These are phyloP conservation scores for Ophiostoma angusticollis DNA, from an alignment of 2,329 filamentous ascomycete species.

Conservation along the genomic window DNA sequence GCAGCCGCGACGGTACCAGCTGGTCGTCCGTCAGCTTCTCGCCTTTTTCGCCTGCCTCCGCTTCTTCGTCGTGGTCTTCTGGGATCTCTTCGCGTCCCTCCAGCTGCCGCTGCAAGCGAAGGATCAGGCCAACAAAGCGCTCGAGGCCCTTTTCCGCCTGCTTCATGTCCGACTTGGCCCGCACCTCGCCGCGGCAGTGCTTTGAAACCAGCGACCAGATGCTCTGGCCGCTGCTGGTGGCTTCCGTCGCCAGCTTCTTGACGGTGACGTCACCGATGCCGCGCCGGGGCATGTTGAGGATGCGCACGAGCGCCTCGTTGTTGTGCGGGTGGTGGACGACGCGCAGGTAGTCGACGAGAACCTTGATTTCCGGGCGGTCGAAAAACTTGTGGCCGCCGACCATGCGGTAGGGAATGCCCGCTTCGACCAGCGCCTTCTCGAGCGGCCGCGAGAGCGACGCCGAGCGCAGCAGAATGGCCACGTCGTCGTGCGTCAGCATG, in stretches of 20 bases:
- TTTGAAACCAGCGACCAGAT: constrained; percentile 61
- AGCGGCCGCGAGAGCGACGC: constrained; percentile 74
- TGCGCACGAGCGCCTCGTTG: constrained; percentile 70
- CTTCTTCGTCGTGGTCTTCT: neutral
- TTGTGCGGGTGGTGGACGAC: constrained; percentile 75
- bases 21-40: neutral
- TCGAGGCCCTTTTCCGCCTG: neutral
- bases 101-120: neutral
- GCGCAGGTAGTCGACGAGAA: constrained; percentile 75
- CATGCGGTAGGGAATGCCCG: constrained; percentile 82
- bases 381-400: constrained; percentile 85
- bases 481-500: constrained; percentile 61
- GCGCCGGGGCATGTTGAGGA: constrained; percentile 74
- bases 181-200: constrained; percentile 38
- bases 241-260: constrained; percentile 61
- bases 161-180: constrained; percentile 35
- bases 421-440: constrained; percentile 67
- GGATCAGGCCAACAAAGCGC: constrained; percentile 1
- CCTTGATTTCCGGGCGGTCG: constrained; percentile 78
- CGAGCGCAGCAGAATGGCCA: constrained; percentile 78
- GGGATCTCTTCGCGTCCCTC: neutral
- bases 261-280: constrained; percentile 71
- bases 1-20: neutral
- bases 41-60: neutral
- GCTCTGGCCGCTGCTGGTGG: constrained; percentile 53